These are phyloP conservation scores for Cryptococcus sp. DNA, from an alignment of 1,284 basidiomycete genomes.

Conservation along the genomic window DNA sequence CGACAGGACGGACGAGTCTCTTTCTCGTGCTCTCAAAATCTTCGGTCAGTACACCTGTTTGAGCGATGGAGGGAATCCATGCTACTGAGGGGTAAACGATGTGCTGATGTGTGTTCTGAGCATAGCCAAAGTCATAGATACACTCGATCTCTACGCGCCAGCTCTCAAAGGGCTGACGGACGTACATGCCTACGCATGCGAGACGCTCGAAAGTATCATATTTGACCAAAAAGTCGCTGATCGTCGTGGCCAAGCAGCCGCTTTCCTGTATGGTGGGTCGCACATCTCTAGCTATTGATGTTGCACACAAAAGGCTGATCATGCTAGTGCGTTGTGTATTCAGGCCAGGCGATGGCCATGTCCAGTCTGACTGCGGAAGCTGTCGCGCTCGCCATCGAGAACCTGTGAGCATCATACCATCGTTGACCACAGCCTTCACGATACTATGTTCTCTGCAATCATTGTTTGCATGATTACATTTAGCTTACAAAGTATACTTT, in stretches of 20 bases:
- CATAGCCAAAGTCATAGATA: slow-evolving; percentile 37
- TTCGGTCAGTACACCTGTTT: slow-evolving; percentile 20
- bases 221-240: slow-evolving; percentile 27
- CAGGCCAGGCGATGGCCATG: slow-evolving; percentile 41
- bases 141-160: slow-evolving; percentile 35
- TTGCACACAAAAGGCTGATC: neutral
- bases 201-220: slow-evolving; percentile 32
- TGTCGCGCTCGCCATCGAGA: slow-evolving; percentile 30
- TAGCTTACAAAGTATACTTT: neutral
- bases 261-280: slow-evolving; percentile 31
- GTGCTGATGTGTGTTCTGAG: neutral
- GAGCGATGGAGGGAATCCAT: no score
- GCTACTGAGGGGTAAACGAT: neutral
- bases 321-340: neutral
- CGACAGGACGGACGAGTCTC: slow-evolving; percentile 17
- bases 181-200: slow-evolving; percentile 34
- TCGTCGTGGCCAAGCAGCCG: slow-evolving; percentile 22
- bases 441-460: neutral
- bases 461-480: no score
- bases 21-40: slow-evolving; percentile 24
- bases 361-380: slow-evolving; percentile 29
- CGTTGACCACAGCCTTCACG: slow-evolving; percentile 1
- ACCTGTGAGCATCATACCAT: slow-evolving; percentile 19
- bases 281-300: neutral
- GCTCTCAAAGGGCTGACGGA: slow-evolving; percentile 36